Evolutionary conservation across 441 rosid species (phyloP).

Genomic region (Omphalea diandra): DNA sequence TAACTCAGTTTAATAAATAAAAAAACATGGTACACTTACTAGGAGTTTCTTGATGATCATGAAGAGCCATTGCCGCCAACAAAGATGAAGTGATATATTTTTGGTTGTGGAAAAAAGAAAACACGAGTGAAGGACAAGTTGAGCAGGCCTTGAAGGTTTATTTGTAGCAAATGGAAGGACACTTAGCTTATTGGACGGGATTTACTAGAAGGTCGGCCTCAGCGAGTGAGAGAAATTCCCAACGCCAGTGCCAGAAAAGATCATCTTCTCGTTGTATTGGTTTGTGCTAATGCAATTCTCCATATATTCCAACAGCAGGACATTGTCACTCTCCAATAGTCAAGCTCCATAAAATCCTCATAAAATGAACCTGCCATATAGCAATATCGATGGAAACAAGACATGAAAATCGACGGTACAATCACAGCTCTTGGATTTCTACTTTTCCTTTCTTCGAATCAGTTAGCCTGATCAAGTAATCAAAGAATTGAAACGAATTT

Average conservation of each 20-base stretch:
- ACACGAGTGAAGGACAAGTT: background rate
- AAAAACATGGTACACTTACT: background rate
- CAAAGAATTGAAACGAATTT: too few species aligned
- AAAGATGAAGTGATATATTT: too few species aligned
- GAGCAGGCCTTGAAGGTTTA: background rate
- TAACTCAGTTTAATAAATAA: too few species aligned
- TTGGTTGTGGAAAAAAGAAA: background rate
- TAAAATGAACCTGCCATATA: background rate
- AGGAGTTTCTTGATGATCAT: background rate
- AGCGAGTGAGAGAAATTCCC: background rate
- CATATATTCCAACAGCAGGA: background rate
- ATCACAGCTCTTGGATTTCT: too few species aligned
- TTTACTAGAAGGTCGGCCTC: conserved; percentile 3
- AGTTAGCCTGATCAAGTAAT: too few species aligned
- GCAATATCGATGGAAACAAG: background rate
- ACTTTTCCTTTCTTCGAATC: too few species aligned
- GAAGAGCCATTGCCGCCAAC: conserved; percentile 2
- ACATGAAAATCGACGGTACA: too few species aligned
- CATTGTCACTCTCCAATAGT: background rate
- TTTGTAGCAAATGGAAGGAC: background rate
- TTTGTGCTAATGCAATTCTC: background rate
- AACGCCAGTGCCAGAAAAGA: background rate
- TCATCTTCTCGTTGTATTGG: background rate
- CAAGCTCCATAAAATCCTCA: background rate
- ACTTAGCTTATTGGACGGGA: background rate